A percentile compares a stretch with the other conserved stretches of the same genome.
phyloP scores from a whole-genome alignment of 2,329 filamentous ascomycete genomes.

The Beauveria asiatica region DNA sequence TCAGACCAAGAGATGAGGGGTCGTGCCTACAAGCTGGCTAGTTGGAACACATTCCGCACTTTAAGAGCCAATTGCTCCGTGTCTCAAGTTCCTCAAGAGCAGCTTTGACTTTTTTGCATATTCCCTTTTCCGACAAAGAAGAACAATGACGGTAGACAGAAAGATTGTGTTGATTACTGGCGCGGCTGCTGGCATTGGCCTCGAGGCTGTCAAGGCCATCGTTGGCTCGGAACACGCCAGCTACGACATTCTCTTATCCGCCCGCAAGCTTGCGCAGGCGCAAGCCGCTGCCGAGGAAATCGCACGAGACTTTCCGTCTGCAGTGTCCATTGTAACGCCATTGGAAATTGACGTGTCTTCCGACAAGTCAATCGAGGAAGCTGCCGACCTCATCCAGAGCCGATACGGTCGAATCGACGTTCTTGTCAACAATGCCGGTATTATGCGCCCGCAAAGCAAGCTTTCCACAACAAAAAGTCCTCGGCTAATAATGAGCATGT shows the following conservation, averaged over 20 bases:
- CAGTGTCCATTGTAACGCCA: conserved; percentile 32
- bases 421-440: conserved; percentile 35
- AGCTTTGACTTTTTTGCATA: neutral
- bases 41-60: neutral
- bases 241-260: conserved; percentile 49
- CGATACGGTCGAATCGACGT: conserved; percentile 39
- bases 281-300: conserved; percentile 36
- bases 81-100: neutral
- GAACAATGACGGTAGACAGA: conserved; percentile 12
- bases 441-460: neutral
- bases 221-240: conserved; percentile 31
- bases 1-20: neutral
- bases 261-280: conserved; percentile 42
- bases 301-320: conserved; percentile 29
- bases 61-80: neutral
- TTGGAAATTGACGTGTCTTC: conserved; percentile 47
- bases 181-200: conserved; percentile 53
- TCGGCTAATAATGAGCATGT: neutral
- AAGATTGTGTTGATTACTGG: conserved; percentile 46
- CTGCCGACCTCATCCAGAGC: conserved; percentile 33
- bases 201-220: conserved; percentile 47
- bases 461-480: neutral
- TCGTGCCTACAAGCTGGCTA: neutral
- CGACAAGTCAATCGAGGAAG: conserved; percentile 42
- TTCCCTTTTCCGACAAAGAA: neutral